phyloP scores from a whole-genome alignment of 2,329 filamentous ascomycete genomes.

The Neonectria sp. region DNA sequence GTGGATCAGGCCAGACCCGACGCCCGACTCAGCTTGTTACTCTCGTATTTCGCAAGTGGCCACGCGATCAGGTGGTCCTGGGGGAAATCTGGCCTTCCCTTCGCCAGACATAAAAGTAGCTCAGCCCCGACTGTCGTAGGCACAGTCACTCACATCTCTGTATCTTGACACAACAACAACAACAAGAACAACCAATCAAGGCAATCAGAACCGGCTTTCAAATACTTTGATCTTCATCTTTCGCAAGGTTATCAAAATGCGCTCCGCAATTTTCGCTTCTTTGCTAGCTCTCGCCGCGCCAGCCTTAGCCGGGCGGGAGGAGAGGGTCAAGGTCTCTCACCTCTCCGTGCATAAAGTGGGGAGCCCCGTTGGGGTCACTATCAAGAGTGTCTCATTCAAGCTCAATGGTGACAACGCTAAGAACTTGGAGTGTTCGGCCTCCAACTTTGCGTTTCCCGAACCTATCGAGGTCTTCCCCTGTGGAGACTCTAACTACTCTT shows the following conservation, averaged over 20 bases:
- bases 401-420: slow-evolving; percentile 27
- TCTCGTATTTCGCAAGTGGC: background rate
- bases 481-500: slow-evolving; percentile 25
- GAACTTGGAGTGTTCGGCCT: slow-evolving; percentile 27
- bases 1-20: background rate
- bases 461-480: slow-evolving; percentile 16
- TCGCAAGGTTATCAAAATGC: slow-evolving; percentile 26
- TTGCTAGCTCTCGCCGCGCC: slow-evolving; percentile 14
- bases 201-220: background rate
- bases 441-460: slow-evolving; percentile 30
- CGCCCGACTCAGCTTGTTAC: background rate
- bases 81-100: background rate
- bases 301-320: slow-evolving; percentile 16
- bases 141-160: background rate
- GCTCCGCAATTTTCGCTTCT: slow-evolving; percentile 18
- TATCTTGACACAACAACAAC: background rate
- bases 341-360: slow-evolving; percentile 25
- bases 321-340: slow-evolving; percentile 30
- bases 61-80: background rate
- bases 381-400: slow-evolving; percentile 31
- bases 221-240: slow-evolving; percentile 1
- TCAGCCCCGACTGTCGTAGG: background rate
- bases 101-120: background rate
- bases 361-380: slow-evolving; percentile 18
- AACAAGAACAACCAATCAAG: background rate